These are phyloP conservation scores for Apostasia shenzhenica DNA, from an alignment of 106 monocot genomes.

Conservation along the genomic window DNA sequence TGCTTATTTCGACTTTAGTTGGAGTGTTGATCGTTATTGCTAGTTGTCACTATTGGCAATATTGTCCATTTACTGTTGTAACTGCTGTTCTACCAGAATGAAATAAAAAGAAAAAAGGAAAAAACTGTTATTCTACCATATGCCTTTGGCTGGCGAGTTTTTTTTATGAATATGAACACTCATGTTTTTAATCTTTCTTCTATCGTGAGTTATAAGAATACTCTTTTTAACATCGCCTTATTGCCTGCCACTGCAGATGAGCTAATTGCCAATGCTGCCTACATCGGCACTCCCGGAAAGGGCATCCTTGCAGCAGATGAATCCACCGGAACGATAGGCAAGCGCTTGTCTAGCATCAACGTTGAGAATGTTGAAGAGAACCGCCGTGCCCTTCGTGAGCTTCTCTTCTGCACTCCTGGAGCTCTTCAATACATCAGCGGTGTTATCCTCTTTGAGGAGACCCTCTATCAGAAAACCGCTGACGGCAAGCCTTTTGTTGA, in stretches of 20 bases:
- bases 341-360: conserved; percentile 39
- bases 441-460: conserved; percentile 40
- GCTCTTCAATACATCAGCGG: conserved; percentile 41
- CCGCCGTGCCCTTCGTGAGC: conserved; percentile 34
- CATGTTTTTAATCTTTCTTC: background rate
- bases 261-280: conserved; percentile 49
- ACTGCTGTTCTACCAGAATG: too few relatives aligned
- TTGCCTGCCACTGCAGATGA: conserved; percentile 24
- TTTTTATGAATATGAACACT: background rate
- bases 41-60: too few relatives aligned
- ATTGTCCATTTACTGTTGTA: too few relatives aligned
- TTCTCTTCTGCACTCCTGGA: conserved; percentile 43
- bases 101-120: too few relatives aligned
- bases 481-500: conserved; percentile 37
- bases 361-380: conserved; percentile 35
- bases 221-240: background rate
- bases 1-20: too few relatives aligned
- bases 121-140: background rate
- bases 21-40: too few relatives aligned
- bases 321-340: conserved; percentile 43
- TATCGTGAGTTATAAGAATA: background rate
- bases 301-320: conserved; percentile 49
- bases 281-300: conserved; percentile 42
- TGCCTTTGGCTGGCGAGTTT: background rate
- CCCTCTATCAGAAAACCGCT: conserved; percentile 41